These are phyloP conservation scores for Ascochyta pisi DNA, from an alignment of 2,329 filamentous ascomycete genomes.

Conservation along the genomic window DNA sequence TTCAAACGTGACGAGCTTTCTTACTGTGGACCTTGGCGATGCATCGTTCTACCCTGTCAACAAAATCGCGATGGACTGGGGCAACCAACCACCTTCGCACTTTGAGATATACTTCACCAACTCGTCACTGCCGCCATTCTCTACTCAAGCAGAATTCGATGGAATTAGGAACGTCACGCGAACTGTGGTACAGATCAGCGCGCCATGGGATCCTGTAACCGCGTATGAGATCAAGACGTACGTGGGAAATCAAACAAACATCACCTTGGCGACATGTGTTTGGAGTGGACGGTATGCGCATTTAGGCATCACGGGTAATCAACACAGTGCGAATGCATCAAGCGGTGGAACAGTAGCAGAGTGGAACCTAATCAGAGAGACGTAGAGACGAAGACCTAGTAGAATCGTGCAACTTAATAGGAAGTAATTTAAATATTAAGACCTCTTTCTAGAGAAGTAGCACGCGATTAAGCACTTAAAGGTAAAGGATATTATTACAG, in stretches of 20 bases:
- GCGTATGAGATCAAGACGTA: constrained; percentile 51
- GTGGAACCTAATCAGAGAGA: constrained; percentile 51
- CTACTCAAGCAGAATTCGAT: not conserved
- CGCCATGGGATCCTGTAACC: constrained; percentile 49
- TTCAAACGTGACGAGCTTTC: constrained; percentile 58
- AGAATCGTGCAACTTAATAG: no score
- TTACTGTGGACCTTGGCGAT: constrained; percentile 62
- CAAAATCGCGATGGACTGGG: constrained; percentile 67
- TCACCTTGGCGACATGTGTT: constrained; percentile 47
- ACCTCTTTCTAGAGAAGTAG: no score
- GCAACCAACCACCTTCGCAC: constrained; percentile 60
- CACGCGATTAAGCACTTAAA: no score
- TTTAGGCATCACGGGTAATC: constrained; percentile 58
- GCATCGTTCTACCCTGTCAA: constrained; percentile 51
- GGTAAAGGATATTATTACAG: no score
- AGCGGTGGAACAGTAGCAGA: constrained; percentile 62
- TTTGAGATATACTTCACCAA: constrained; percentile 65
- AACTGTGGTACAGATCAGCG: constrained; percentile 49
- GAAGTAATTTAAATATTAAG: no score
- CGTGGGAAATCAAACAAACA: constrained; percentile 55
- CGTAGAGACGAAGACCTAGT: not conserved
- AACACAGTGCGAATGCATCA: constrained; percentile 40
- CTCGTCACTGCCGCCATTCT: constrained; percentile 42
- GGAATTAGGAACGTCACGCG: constrained; percentile 27
- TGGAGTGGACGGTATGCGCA: constrained; percentile 56